A percentile compares a stretch with the other conserved stretches of the same genome.
Conservation (phyloP, 2,329 filamentous ascomycete species). For the Proliferodiscus dingleyae region DNA sequence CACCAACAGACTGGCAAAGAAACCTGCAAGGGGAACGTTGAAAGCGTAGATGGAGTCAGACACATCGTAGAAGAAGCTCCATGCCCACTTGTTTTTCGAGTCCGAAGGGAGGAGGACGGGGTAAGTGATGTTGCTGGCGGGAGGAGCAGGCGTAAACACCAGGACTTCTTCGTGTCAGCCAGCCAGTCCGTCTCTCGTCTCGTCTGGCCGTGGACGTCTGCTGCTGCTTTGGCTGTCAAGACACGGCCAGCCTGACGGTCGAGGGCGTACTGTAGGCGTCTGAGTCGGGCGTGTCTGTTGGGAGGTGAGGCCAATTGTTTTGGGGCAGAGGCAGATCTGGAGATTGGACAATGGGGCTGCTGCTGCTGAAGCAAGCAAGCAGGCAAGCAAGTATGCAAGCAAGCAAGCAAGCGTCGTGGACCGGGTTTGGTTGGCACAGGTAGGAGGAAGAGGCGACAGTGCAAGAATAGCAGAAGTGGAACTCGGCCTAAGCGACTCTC, state of each 20-base stretch:
- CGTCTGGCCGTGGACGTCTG: background rate
- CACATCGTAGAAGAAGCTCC: constrained; percentile 25
- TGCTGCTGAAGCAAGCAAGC: background rate
- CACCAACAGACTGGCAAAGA: constrained; percentile 19
- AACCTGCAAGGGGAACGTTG: constrained; percentile 20
- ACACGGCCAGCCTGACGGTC: background rate
- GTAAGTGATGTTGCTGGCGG: constrained; percentile 2
- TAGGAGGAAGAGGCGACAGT: too few species aligned
- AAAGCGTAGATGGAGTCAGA: constrained; percentile 22
- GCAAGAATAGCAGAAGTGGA: too few species aligned
- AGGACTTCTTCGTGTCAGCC: background rate
- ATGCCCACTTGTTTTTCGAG: constrained; percentile 19
- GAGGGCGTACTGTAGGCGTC: background rate
- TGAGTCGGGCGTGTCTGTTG: background rate
- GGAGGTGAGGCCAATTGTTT: background rate
- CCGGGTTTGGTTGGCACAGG: too few species aligned
- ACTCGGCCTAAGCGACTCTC: too few species aligned
- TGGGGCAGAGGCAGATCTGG: background rate
- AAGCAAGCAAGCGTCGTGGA: background rate
- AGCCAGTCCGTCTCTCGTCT: background rate
- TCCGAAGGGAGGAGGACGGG: constrained; percentile 3
- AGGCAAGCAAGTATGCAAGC: background rate
- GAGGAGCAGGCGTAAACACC: constrained; percentile 7
- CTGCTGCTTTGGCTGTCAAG: background rate
- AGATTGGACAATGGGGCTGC: background rate